Percentiles rank a stretch among this genome's conserved stretches.
These are phyloP conservation scores for Globisporangium canariense DNA, from an alignment of 352 stramenopile genomes.

Conservation along the genomic window DNA sequence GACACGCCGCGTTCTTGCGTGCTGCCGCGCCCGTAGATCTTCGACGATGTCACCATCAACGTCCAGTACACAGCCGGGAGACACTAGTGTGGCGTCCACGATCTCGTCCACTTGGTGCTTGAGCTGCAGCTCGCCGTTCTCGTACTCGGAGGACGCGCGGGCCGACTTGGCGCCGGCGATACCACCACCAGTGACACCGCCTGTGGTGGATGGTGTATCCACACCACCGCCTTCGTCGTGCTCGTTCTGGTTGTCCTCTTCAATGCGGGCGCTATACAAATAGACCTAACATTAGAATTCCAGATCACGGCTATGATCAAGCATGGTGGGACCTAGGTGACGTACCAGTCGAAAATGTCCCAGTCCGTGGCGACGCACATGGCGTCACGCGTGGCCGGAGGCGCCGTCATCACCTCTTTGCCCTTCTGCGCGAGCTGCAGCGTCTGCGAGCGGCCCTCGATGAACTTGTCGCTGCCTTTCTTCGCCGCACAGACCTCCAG, in stretches of 20 bases:
- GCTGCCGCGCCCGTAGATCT: slow-evolving; percentile 56
- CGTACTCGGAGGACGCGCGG: slow-evolving; percentile 18
- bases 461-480: slow-evolving; percentile 76
- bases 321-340: not conserved
- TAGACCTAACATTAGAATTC: not conserved
- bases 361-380: slow-evolving; percentile 76
- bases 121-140: slow-evolving; percentile 52
- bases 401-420: slow-evolving; percentile 82
- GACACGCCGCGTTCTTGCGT: slow-evolving; percentile 24
- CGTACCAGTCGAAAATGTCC: slow-evolving; percentile 83
- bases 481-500: slow-evolving; percentile 60
- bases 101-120: slow-evolving; percentile 81
- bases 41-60: slow-evolving; percentile 76
- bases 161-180: slow-evolving; percentile 3
- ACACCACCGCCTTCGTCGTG: slow-evolving; percentile 25
- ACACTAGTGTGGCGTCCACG: slow-evolving; percentile 63
- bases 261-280: slow-evolving; percentile 17
- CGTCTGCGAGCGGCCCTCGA: slow-evolving; percentile 62
- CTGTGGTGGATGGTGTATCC: slow-evolving; percentile 2
- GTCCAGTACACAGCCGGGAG: slow-evolving; percentile 76
- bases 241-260: slow-evolving; percentile 37
- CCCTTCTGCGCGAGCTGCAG: slow-evolving; percentile 73
- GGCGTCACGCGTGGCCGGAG: slow-evolving; percentile 67
- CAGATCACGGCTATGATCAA: not conserved
- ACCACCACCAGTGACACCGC: slow-evolving; percentile 4